Conservation (phyloP, 768 basidiomycete species). For the Russula foetens region DNA sequence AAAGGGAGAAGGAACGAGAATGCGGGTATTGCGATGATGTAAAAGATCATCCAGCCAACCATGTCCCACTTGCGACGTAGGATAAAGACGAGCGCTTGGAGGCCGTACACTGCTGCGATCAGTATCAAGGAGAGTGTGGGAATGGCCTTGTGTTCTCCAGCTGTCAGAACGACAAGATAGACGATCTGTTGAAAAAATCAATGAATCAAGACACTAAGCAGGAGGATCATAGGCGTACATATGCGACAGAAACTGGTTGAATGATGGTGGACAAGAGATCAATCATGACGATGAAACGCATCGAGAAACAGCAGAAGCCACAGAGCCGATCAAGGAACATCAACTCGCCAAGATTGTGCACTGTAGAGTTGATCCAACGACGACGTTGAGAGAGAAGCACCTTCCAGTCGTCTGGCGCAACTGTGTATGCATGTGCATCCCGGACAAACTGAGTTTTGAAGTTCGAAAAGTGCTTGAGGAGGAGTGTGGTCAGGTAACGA, state of each 20-base stretch:
- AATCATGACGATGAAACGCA: conserved; percentile 97
- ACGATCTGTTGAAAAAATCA: conserved; percentile 51
- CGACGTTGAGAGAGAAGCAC: conserved; percentile 92
- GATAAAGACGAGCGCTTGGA: conserved; percentile 88
- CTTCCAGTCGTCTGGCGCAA: conserved; percentile 94
- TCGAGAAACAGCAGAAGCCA: conserved; percentile 98
- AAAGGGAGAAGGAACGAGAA: conserved; percentile 92
- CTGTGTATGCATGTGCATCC: conserved; percentile 89
- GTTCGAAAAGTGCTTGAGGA: conserved; percentile 90
- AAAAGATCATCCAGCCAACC: conserved; percentile 97
- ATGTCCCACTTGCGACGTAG: conserved; percentile 96
- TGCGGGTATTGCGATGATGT: conserved; percentile 87
- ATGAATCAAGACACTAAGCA: background rate
- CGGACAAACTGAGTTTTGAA: conserved; percentile 95
- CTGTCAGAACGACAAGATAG: conserved; percentile 79
- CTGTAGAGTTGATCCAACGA: conserved; percentile 99
- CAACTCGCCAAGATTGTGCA: conserved; percentile 93
- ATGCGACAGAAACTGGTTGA: conserved; percentile 81
- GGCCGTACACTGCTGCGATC: conserved; percentile 90
- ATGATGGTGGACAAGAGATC: conserved; percentile 84
- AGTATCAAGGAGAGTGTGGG: conserved; percentile 82
- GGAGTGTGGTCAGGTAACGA: conserved; percentile 93
- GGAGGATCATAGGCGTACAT: conserved; percentile 48
- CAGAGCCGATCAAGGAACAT: conserved; percentile 87
- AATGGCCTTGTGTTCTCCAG: conserved; percentile 54